Percentiles rank a stretch among this genome's conserved stretches.
Evolutionary conservation across 192 early-diverging fungal genomes (phyloP).

Genomic region (Lunasporangiospora selenospora): DNA sequence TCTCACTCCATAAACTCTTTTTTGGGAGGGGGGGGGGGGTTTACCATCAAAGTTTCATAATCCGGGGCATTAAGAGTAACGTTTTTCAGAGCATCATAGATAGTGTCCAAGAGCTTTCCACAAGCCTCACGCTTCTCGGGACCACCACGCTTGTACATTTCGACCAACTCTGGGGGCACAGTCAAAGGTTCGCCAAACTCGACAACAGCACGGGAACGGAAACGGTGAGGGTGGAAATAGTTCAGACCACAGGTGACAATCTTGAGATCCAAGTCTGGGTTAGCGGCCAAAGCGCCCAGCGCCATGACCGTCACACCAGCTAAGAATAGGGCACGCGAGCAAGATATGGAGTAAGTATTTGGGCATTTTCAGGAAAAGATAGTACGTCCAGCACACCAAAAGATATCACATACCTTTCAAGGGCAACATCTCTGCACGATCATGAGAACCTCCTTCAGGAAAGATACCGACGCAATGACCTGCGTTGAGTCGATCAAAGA

Average conservation of each 20-base stretch:
- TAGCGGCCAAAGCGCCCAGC: slow-evolving; percentile 86
- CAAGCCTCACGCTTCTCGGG: slow-evolving; percentile 83
- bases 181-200: slow-evolving; percentile 95
- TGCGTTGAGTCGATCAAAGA: slow-evolving; percentile 77
- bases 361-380: background rate
- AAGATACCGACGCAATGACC: slow-evolving; percentile 93
- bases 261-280: slow-evolving; percentile 86
- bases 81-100: slow-evolving; percentile 80
- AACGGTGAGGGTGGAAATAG: slow-evolving; percentile 96
- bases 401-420: slow-evolving; percentile 72
- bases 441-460: slow-evolving; percentile 98
- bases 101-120: slow-evolving; percentile 76
- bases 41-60: slow-evolving; percentile 91
- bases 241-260: slow-evolving; percentile 94
- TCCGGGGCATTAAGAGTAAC: slow-evolving; percentile 95
- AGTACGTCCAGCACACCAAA: background rate
- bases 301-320: slow-evolving; percentile 87
- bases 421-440: slow-evolving; percentile 95
- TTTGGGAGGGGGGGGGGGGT: no score
- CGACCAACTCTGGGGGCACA: slow-evolving; percentile 80
- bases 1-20: no score
- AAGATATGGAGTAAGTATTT: no score
- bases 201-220: slow-evolving; percentile 96
- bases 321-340: slow-evolving; percentile 13
- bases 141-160: slow-evolving; percentile 85